Base-by-base conservation (phyloP, 1,284 basidiomycete species). In the Apiotrichum siamense region DNA sequence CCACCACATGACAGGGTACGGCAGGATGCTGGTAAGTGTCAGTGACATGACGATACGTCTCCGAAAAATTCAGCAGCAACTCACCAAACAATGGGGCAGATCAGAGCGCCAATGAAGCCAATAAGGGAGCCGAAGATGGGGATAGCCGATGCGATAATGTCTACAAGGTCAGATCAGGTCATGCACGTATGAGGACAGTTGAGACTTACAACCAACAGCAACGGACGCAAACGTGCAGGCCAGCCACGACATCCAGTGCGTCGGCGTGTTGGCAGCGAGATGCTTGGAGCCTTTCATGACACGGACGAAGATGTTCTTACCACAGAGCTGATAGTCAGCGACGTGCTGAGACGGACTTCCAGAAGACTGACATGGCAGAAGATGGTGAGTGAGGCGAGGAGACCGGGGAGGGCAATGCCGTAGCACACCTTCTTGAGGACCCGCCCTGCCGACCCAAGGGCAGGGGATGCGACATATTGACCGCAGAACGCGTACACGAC, bases 291-390 rank as follows among this genome's bases (percentile, higher is more conserved):
- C 76, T 15, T 81, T 76, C 62, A 85, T 80, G 49, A 80, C 56
- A 12, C 82, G 78, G 51, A 85, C 76, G 61, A 85, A 84, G 47
- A 84, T 60, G 44, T 81, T 78, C 64, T 84, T 84, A 32, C 81
- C 80, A 15, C 80, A 77, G 23, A 40, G 20, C 39, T 41, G 24
- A 35, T 11, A 17, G 15, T 31, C 23, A 13, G 37, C 15, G 20
- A 20, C 18, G 29, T 27, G 18, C 15, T 13, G 27, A 12, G 6
- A 17, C 6, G 12, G 25, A 7, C n/a, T n/a, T n/a, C n/a, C n/a
- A 3, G 13, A 23, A 17, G 6, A 50, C 43, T 32, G n/a, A 67
- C 55, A 49, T 67, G 67, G 41, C 54, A 59, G 53, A 67, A 66
- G 41, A 74, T 50, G 27, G 64, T 60, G 32, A 59, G 57, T 15